phyloP scores from a whole-genome alignment of 305 asterid species.

The Rubia tinctorum region DNA sequence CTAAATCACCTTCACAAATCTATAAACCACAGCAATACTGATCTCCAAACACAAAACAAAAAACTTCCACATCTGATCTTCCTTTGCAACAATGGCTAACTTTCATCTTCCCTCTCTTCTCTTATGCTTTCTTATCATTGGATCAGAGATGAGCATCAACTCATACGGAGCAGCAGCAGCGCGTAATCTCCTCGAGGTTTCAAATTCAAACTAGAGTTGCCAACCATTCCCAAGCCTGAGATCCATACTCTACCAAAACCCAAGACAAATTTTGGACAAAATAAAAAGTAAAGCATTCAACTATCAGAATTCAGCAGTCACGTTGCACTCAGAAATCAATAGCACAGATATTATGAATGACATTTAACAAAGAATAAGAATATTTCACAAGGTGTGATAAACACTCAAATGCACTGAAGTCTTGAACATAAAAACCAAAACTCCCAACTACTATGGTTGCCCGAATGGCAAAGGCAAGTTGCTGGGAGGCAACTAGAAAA shows the following conservation, averaged over 20 bases:
- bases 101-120: slow-evolving; percentile 19
- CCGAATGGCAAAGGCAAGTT: no score
- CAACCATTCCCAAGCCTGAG: slow-evolving; percentile 17
- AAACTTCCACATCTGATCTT: not conserved
- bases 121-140: slow-evolving; percentile 12
- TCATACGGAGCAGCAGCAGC: slow-evolving; percentile 16
- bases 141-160: slow-evolving; percentile 12
- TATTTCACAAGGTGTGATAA: no score
- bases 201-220: not conserved
- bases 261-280: no score
- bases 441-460: no score
- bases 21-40: slow-evolving; percentile 6
- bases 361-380: no score
- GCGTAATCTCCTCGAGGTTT: slow-evolving; percentile 27
- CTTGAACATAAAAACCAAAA: no score
- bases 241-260: slow-evolving; percentile 9
- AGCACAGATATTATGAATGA: no score
- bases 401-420: no score
- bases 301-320: no score
- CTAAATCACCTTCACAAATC: slow-evolving; percentile 10
- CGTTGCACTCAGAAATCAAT: no score
- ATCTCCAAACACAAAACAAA: slow-evolving; percentile 15
- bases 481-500: no score
- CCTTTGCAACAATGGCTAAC: slow-evolving; percentile 21
- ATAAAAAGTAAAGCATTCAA: no score